Evolutionary conservation across 495 filamentous ascomycete genomes (phyloP), one percentile per base, ranked within the genome.

Genomic region (Talaromyces thailandensis): DNA sequence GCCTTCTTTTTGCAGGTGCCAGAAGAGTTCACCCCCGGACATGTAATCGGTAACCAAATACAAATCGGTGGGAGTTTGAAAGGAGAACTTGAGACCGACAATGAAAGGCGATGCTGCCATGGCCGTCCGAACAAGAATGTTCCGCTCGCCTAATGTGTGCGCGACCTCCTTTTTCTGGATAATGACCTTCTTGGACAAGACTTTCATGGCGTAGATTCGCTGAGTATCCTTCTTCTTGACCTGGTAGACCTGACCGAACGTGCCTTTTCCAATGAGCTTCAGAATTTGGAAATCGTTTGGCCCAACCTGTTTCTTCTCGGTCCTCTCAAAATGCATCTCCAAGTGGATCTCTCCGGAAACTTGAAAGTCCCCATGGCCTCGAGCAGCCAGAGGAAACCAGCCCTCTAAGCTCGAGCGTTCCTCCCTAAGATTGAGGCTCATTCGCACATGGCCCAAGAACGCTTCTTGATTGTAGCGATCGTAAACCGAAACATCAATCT

Each of bases 21-120:
- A 99, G 75, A 99, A 99, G 1, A 99, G 77, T 71, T 98, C 94
- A 37, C 94, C 95, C 4, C 94, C 94, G 4, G 95, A 98, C 94
- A 99, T 98, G 79, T 96, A 99, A 70, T 97, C 95, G n/a, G 95
- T 98, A 25, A 99, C 95, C 2, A 99, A 81, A 71, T 97, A 98
- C 1, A 99, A 84, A 70, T 99, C 94, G 11, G 92, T 93, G 4
- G 93, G 91, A 0, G 94, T 98, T 70, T 99, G 94, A 77, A 99
- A 99, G 1, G 94, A 98, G 71, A 98, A 98, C 69, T 98, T 98
- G 67, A 98, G 81, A 12, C 94, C 94, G 24, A 98, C 94, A 66
- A 98, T 98, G 72, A 98, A 98, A 0, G 93, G 92, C 12, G 94
- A 98, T 58, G 96, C 91, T 23, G 93, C 85, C 81, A 89, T 98